Conservation (phyloP, 169 alveolate genomes). For the Babesia divergens region DNA sequence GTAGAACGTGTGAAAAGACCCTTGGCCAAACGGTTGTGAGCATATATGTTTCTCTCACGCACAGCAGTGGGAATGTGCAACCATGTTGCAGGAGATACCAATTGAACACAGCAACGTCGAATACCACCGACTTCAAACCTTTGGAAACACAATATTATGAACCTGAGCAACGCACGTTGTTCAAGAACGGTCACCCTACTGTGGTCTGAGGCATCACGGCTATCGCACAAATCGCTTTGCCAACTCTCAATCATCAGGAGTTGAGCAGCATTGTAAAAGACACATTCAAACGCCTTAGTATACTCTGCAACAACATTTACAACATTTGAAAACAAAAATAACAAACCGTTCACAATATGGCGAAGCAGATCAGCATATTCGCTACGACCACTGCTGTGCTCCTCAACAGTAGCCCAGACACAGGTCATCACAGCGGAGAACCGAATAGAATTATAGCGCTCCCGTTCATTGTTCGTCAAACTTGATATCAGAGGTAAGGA, state of each 20-base stretch:
- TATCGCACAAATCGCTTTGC: slow-evolving; percentile 52
- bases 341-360: slow-evolving; percentile 43
- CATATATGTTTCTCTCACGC: slow-evolving; percentile 41
- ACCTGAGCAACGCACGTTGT: slow-evolving; percentile 59
- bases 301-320: slow-evolving; percentile 18
- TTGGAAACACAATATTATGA: slow-evolving; percentile 57
- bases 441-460: slow-evolving; percentile 5
- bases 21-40: slow-evolving; percentile 44
- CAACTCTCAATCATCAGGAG: slow-evolving; percentile 61
- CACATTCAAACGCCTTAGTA: slow-evolving; percentile 38
- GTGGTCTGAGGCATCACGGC: slow-evolving; percentile 12
- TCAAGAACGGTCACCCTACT: slow-evolving; percentile 49
- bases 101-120: slow-evolving; percentile 52
- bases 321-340: neutral
- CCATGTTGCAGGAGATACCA: slow-evolving; percentile 63
- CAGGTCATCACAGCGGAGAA: slow-evolving; percentile 62
- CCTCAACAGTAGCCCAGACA: slow-evolving; percentile 62
- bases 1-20: slow-evolving; percentile 26
- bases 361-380: slow-evolving; percentile 55
- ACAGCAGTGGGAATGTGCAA: slow-evolving; percentile 41
- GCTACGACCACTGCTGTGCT: slow-evolving; percentile 54
- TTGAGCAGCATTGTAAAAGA: slow-evolving; percentile 62
- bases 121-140: slow-evolving; percentile 46
- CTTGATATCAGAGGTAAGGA: slow-evolving; percentile 45
- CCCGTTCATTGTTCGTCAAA: neutral